A percentile compares a stretch with the other conserved stretches of the same genome.
These are phyloP conservation scores for Copromyces sp. DNA, from an alignment of 495 filamentous ascomycete genomes.

Conservation along the genomic window DNA sequence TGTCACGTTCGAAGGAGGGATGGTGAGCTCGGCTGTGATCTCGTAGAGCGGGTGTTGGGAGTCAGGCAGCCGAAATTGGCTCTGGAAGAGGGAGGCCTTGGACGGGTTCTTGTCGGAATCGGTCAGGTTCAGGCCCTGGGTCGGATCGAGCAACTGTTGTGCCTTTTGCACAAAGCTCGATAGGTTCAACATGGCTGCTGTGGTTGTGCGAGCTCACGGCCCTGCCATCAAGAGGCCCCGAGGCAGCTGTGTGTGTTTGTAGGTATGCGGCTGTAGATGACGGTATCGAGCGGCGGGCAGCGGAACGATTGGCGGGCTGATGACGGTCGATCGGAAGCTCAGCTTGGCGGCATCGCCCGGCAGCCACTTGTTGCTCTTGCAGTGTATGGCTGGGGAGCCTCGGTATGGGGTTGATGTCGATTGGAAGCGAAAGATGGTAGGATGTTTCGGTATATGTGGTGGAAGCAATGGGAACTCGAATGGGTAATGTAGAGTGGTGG, in stretches of 20 bases:
- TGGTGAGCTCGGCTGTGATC: constrained; percentile 88
- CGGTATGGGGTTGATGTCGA: background rate
- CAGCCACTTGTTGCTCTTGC: background rate
- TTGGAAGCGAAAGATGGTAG: background rate
- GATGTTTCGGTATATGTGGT: background rate
- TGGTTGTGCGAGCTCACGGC: constrained; percentile 1
- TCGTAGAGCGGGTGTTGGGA: constrained; percentile 87
- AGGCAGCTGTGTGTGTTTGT: background rate
- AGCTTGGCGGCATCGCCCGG: constrained; percentile 3
- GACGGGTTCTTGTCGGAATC: constrained; percentile 68
- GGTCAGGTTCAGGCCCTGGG: constrained; percentile 55
- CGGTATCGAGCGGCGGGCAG: background rate
- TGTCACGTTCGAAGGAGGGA: constrained; percentile 53
- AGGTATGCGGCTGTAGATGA: background rate
- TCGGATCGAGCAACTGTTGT: constrained; percentile 77
- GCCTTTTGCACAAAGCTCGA: constrained; percentile 89
- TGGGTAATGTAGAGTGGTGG: background rate
- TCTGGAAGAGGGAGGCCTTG: constrained; percentile 86
- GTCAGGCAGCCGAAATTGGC: constrained; percentile 90
- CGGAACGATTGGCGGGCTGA: constrained; percentile 1
- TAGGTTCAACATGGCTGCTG: constrained; percentile 48
- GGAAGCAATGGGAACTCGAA: background rate
- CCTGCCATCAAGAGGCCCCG: constrained; percentile 8
- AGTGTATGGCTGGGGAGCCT: background rate
- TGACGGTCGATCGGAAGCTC: background rate